Conservation (phyloP, 257 asterid species). For the Cynanchum wilfordii region DNA sequence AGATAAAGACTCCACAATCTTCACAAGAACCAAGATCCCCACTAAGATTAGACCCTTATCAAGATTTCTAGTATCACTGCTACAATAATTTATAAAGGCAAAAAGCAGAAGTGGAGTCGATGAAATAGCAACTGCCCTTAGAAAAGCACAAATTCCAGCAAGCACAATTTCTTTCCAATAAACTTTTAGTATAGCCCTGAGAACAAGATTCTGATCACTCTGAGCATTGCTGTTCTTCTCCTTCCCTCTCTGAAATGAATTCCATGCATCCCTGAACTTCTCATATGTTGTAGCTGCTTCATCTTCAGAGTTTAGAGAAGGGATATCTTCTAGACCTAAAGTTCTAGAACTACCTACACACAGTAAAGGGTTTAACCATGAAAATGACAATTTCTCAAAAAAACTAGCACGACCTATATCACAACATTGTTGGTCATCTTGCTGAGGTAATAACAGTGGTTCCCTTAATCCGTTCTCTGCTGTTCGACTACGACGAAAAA, state of each 20-base stretch:
- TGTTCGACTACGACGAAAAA: conserved; percentile 20
- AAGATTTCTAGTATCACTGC: conserved; percentile 21
- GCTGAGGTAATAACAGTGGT: conserved; percentile 33
- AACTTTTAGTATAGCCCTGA: conserved; percentile 38
- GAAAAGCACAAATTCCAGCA: conserved; percentile 32
- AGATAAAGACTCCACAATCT: conserved; percentile 48
- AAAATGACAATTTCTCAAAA: conserved; percentile 44
- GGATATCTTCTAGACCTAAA: conserved; percentile 48
- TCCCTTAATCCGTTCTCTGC: conserved; percentile 21
- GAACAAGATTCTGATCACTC: conserved; percentile 17
- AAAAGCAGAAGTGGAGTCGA: conserved; percentile 50
- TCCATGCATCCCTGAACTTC: conserved; percentile 43
- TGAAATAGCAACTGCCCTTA: conserved; percentile 45
- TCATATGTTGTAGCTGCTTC: conserved; percentile 43
- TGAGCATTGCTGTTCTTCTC: conserved; percentile 1
- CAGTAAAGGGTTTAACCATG: conserved; percentile 62
- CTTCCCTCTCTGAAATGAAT: conserved; percentile 23
- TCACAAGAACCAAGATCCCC: conserved; percentile 42
- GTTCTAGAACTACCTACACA: conserved; percentile 41
- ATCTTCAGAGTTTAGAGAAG: conserved; percentile 53
- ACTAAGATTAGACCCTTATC: conserved; percentile 40
- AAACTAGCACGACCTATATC: conserved; percentile 28
- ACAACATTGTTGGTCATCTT: conserved; percentile 5
- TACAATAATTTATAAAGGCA: conserved; percentile 50
- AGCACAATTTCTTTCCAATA: conserved; percentile 46